Percentiles rank a stretch among this genome's conserved stretches.
phyloP scores from a whole-genome alignment of 2,329 filamentous ascomycete genomes.

The Penicillium sp. region DNA sequence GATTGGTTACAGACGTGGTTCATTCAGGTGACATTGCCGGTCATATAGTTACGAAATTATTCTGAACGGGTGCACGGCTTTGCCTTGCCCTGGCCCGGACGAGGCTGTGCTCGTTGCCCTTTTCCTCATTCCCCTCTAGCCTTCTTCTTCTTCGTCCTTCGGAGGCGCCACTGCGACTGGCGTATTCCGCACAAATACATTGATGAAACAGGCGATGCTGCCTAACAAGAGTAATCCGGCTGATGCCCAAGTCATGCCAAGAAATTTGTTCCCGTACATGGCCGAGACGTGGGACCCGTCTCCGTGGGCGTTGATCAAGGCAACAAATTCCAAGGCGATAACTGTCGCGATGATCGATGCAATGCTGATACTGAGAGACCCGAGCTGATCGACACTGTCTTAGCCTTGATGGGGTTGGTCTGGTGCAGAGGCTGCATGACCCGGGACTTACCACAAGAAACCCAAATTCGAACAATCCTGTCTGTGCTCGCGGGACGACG shows the following conservation, averaged over 20 bases:
- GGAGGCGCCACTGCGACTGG: conserved; percentile 4
- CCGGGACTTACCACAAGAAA: conserved; percentile 39
- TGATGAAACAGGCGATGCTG: conserved; percentile 27
- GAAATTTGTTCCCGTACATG: conserved; percentile 49
- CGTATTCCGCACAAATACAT: conserved; percentile 19
- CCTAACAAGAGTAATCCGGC: conserved; percentile 35
- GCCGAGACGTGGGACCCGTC: conserved; percentile 47
- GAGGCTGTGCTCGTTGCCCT: conserved; percentile 1
- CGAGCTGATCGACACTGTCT: conserved; percentile 33
- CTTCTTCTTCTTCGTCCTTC: conserved; percentile 21
- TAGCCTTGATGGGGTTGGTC: neutral
- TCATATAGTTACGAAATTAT: conserved; percentile 9
- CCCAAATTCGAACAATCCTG: conserved; percentile 48
- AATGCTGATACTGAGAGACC: conserved; percentile 57
- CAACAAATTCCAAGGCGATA: conserved; percentile 49
- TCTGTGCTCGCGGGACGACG: conserved; percentile 42
- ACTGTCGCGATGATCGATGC: conserved; percentile 70
- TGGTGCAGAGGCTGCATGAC: neutral
- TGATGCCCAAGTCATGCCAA: conserved; percentile 56
- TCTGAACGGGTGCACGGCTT: conserved; percentile 9
- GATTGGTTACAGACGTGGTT: conserved; percentile 6
- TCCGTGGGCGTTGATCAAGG: conserved; percentile 51
- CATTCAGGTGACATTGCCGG: conserved; percentile 14
- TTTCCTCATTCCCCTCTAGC: conserved; percentile 3
- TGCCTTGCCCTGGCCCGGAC: conserved; percentile 7